A percentile compares a stretch with the other conserved stretches of the same genome.
phyloP scores from a whole-genome alignment of 1,284 basidiomycete genomes.

The Cryptococcus hybrid region DNA sequence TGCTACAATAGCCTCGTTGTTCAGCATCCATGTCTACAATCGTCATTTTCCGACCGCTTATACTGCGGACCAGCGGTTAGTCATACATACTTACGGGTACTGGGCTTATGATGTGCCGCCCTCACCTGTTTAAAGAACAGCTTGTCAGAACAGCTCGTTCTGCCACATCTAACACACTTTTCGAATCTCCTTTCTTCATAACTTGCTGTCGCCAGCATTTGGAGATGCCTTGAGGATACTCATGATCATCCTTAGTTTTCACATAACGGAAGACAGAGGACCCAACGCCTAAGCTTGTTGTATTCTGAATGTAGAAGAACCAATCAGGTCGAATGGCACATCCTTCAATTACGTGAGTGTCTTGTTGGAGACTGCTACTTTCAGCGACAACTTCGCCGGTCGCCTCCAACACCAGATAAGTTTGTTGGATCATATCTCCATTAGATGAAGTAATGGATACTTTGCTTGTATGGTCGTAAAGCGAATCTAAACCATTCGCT shows the following conservation, averaged over 20 bases:
- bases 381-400: constrained; percentile 27
- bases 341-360: constrained; percentile 3
- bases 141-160: constrained; percentile 26
- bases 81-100: background rate
- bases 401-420: constrained; percentile 12
- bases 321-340: constrained; percentile 31
- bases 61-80: constrained; percentile 18
- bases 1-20: background rate
- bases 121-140: constrained; percentile 35
- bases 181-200: background rate
- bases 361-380: background rate
- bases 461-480: background rate
- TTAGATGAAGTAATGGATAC: background rate
- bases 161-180: constrained; percentile 14
- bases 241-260: constrained; percentile 25
- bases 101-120: background rate
- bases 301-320: constrained; percentile 14
- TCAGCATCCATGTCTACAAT: constrained; percentile 32
- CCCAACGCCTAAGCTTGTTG: background rate
- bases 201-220: constrained; percentile 11
- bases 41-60: constrained; percentile 24
- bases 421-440: background rate
- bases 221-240: constrained; percentile 27
- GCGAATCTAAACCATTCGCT: background rate
- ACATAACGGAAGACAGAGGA: constrained; percentile 8